Percentiles rank a stretch among this genome's conserved stretches.
These are phyloP conservation scores for Russula ochroleuca DNA, from an alignment of 768 basidiomycete species.

Conservation along the genomic window DNA sequence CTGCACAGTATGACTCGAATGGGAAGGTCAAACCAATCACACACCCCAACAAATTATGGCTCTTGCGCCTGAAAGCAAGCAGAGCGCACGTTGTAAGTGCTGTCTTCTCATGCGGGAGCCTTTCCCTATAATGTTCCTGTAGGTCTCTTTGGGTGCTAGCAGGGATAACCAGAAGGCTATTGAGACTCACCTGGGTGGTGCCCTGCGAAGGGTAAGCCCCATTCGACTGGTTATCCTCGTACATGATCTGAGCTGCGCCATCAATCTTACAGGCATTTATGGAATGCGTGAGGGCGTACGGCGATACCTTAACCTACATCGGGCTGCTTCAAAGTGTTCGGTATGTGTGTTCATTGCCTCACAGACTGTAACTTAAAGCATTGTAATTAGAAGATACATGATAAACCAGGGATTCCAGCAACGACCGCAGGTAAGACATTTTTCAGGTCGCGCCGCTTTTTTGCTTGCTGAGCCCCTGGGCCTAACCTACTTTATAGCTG, in stretches of 20 bases:
- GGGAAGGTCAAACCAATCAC: not conserved
- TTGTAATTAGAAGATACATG: not conserved
- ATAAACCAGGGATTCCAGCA: not conserved
- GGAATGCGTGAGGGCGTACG: not conserved
- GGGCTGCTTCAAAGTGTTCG: not conserved
- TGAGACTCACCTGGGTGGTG: not conserved
- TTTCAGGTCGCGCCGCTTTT: not conserved
- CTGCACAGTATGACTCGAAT: not conserved
- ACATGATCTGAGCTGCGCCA: not conserved
- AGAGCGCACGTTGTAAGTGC: not conserved
- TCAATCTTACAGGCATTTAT: slow-evolving; percentile 9
- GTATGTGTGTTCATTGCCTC: not conserved
- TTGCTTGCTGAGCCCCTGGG: not conserved
- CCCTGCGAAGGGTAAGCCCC: not conserved
- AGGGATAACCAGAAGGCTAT: not conserved
- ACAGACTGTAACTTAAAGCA: not conserved
- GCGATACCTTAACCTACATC: not conserved
- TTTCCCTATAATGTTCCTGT: not conserved
- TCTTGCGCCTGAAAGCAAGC: not conserved
- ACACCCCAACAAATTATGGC: not conserved
- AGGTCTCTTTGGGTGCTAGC: slow-evolving; percentile 8
- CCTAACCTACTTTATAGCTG: not conserved
- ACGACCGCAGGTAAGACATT: slow-evolving; percentile 1
- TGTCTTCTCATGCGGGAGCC: not conserved
- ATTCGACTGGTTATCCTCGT: not conserved